phyloP scores from a whole-genome alignment of 2,329 filamentous ascomycete species.

The Seiridium unicorne region DNA sequence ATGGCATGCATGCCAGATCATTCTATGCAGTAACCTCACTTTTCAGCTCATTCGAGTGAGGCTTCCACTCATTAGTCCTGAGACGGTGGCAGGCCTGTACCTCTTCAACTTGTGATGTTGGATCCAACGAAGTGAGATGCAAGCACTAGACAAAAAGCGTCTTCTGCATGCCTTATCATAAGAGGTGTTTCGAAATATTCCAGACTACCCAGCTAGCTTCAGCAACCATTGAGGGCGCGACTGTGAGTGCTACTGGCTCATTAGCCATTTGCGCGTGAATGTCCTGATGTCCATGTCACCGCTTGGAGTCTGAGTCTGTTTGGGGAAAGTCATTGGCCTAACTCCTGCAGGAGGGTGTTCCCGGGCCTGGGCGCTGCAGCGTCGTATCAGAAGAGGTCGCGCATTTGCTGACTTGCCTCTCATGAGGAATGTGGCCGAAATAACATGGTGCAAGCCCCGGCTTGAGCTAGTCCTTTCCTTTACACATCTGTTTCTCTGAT shows the following conservation, averaged over 20 bases:
- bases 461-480: not conserved
- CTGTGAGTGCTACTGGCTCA: not conserved
- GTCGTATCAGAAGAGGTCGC: not conserved
- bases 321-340: conserved; percentile 1
- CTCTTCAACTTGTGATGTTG: not conserved
- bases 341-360: not conserved
- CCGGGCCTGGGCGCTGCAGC: not conserved
- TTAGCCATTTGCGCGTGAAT: not conserved
- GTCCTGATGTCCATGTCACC: not conserved
- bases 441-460: not conserved
- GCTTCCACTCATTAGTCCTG: not conserved
- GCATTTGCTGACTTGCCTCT: not conserved
- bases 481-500: not conserved
- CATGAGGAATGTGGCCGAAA: not conserved
- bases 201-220: too few species aligned
- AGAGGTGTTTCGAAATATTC: not conserved
- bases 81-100: not conserved
- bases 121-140: not conserved
- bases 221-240: not conserved
- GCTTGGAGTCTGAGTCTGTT: not conserved
- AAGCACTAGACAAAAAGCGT: not conserved
- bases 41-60: not conserved
- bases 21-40: too few species aligned
- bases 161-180: not conserved
- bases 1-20: not conserved